These are phyloP conservation scores for Fremontodendron californicum DNA, from an alignment of 345 rosid species.

Conservation along the genomic window DNA sequence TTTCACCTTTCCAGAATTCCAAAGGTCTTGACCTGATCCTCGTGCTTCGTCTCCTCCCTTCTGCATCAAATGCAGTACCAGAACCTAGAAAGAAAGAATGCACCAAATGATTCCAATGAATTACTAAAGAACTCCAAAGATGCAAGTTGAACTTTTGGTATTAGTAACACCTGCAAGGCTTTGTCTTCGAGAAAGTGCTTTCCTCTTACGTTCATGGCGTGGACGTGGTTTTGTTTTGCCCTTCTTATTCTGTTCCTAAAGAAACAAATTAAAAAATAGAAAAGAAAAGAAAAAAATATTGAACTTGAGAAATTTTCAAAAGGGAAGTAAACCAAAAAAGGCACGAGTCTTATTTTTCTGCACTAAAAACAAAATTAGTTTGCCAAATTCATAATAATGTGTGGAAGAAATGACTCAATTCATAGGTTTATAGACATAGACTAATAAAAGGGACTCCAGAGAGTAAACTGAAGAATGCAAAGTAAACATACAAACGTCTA, in stretches of 20 bases:
- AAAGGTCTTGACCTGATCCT: conserved; percentile 87
- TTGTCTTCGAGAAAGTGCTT: conserved; percentile 47
- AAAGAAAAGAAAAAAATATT: not conserved
- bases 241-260: conserved; percentile 40
- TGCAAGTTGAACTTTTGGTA: conserved; percentile 9
- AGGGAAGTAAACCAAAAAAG: not conserved
- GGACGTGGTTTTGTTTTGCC: conserved; percentile 27
- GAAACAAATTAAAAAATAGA: not conserved
- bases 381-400: no score
- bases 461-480: no score
- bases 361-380: no score
- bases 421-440: no score
- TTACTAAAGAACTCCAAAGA: not conserved
- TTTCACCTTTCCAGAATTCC: conserved; percentile 96
- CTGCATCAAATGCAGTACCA: conserved; percentile 50
- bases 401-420: not conserved
- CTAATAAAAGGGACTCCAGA: no score
- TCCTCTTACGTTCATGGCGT: conserved; percentile 26
- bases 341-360: not conserved
- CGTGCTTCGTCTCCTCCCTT: conserved; percentile 78
- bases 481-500: no score
- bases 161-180: conserved; percentile 75
- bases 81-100: conserved; percentile 31
- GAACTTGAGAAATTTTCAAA: conserved; percentile 1
- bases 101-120: conserved; percentile 5